A percentile compares a stretch with the other conserved stretches of the same genome.
These are phyloP conservation scores for Saccharum spontaneum DNA, from an alignment of 176 grass and related monocot genomes.

Conservation along the genomic window DNA sequence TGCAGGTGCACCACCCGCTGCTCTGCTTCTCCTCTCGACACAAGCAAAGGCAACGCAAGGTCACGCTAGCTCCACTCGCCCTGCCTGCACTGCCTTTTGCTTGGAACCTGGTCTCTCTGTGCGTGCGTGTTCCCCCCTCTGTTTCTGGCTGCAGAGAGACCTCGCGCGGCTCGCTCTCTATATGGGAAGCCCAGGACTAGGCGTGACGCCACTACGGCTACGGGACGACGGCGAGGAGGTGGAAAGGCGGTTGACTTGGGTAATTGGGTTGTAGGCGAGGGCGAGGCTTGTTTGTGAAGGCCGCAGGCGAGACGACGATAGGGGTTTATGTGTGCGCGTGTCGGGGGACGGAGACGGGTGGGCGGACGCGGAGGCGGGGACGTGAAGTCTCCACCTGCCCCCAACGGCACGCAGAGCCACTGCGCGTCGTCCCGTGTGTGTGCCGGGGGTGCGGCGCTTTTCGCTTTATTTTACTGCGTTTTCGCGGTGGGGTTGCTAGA, in stretches of 20 bases:
- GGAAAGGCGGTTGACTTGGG: constrained; percentile 28
- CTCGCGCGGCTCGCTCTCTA: constrained; percentile 1
- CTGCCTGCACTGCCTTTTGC: not conserved
- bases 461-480: not conserved
- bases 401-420: constrained; percentile 21
- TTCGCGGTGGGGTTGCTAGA: constrained; percentile 20
- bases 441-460: constrained; percentile 5
- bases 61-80: not conserved
- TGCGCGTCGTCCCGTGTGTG: not conserved
- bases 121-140: not conserved
- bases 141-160: not conserved
- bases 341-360: not conserved
- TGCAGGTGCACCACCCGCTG: not conserved
- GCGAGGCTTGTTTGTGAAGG: constrained; percentile 26
- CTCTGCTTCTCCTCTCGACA: not conserved
- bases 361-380: constrained; percentile 10
- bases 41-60: constrained; percentile 20
- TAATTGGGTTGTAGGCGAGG: not conserved
- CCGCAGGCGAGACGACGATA: not conserved
- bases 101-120: not conserved
- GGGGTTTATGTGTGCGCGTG: not conserved
- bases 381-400: constrained; percentile 49
- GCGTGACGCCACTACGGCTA: not conserved
- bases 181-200: not conserved
- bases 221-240: not conserved